Conservation (phyloP, 306 rosid species). For the Crotalaria pallida region DNA sequence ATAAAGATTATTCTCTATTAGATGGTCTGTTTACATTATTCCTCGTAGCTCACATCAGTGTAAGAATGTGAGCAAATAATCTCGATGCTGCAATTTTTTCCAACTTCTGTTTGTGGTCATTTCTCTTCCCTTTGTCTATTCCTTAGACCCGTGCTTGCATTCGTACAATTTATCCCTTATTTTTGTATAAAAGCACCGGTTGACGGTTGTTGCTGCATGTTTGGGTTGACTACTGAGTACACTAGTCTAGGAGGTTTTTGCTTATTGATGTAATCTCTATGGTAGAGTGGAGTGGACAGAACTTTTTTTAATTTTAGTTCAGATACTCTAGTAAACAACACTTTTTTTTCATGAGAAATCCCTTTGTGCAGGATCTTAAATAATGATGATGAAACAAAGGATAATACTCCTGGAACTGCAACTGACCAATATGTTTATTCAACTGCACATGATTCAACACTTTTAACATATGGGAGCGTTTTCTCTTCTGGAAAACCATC, state of each 20-base stretch:
- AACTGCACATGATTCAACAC: constrained; percentile 46
- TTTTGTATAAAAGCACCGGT: neutral
- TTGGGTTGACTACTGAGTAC: neutral
- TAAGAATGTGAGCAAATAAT: neutral
- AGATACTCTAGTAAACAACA: neutral
- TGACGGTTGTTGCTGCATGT: constrained; percentile 6
- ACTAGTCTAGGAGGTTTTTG: neutral
- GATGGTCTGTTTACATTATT: neutral
- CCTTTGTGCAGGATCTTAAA: constrained; percentile 53
- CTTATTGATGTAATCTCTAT: neutral
- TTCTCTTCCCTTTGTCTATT: neutral
- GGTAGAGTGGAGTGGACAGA: neutral
- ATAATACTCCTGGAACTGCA: constrained; percentile 58
- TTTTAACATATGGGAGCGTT: constrained; percentile 45
- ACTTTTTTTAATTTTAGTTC: constrained; percentile 1
- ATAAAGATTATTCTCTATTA: neutral
- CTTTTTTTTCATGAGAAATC: constrained; percentile 14
- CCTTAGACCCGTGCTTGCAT: neutral
- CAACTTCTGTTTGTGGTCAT: neutral
- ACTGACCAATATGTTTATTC: constrained; percentile 30
- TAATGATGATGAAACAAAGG: constrained; percentile 45
- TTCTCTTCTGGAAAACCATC: constrained; percentile 62
- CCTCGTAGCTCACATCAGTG: neutral
- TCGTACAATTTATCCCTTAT: neutral
- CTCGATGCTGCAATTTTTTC: neutral